Evolutionary conservation across 257 asterid genomes (phyloP), one percentile per base, ranked within the genome.

Genomic region (Solanum virginianum): DNA sequence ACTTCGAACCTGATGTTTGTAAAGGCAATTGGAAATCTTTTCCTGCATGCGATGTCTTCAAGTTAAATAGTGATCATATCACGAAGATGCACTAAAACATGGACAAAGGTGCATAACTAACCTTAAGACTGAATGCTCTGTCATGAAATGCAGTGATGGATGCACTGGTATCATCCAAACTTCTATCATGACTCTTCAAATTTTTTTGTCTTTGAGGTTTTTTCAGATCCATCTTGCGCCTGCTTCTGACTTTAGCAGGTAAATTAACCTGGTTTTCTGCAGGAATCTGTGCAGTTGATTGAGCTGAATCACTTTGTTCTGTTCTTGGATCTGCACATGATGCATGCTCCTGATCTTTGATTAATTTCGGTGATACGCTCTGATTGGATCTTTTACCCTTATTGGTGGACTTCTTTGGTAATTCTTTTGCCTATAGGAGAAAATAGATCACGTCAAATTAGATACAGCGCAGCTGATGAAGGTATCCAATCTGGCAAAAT

Each of bases 231-330:
- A 62, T 92, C 93, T 94, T 95, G 39, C 96, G 96, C 87, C 95
- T 92, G 89, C 95, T 93, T 89, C 94, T 90, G 83, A 88, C 91
- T 92, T 89, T 92, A 60, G 95, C 89, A 72, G 93, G 92, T 85
- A 93, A 90, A 85, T 87, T 89, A 56, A 84, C 93, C 89, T 92
- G 94, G 87, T 88, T 89, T 75, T 81, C 88, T 39, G 43, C 89
- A 84, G 92, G 91, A 71, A 89, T 88, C 87, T 94, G 94, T 70
- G 85, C 75, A 68, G 92, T 88, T 81, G 96, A 93, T 83, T 91
- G 99, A 82, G 94, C 95, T 47, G 98, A 91, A 88, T 95, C 98
- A 85, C 95, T 94, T 88, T 92, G 94, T 86, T 96, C 98, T 86
- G 89, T 93, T 81, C 88, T 90, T 80, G 88, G 89, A 88, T 94